A percentile compares a stretch with the other conserved stretches of the same genome.
Conservation (phyloP, 495 filamentous ascomycete species). For the Clohesyomyces aquaticus region DNA sequence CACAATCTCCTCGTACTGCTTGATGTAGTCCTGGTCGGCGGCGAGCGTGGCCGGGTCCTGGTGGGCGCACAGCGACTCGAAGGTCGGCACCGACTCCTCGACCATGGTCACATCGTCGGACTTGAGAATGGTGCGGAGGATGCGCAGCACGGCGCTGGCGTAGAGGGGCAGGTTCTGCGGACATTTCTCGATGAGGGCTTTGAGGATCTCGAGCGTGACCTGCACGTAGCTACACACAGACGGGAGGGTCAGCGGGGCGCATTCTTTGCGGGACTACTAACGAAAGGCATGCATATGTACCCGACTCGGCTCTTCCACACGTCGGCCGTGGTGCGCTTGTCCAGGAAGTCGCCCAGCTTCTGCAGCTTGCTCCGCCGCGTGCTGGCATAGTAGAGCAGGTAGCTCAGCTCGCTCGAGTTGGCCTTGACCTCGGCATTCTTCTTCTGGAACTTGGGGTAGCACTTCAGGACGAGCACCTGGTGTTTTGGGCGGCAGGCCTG, state of each 20-base stretch:
- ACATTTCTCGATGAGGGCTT: conserved; percentile 86
- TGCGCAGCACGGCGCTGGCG: conserved; percentile 74
- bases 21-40: conserved; percentile 80
- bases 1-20: conserved; percentile 80
- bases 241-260: neutral
- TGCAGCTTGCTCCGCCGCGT: conserved; percentile 90
- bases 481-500: conserved; percentile 81
- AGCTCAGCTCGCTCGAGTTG: conserved; percentile 91
- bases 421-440: conserved; percentile 87
- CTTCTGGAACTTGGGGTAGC: conserved; percentile 88
- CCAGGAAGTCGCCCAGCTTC: conserved; percentile 88
- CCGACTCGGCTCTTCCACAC: conserved; percentile 79
- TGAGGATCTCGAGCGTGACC: conserved; percentile 86
- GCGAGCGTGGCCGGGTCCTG: conserved; percentile 78
- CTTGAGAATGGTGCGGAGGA: conserved; percentile 74
- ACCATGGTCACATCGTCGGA: conserved; percentile 86
- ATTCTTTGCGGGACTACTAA: neutral
- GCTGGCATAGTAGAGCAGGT: conserved; percentile 92
- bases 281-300: conserved; percentile 56
- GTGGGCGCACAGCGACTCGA: conserved; percentile 79
- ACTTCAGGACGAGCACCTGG: conserved; percentile 89
- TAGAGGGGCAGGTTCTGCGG: conserved; percentile 88
- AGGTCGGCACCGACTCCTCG: conserved; percentile 81
- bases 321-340: conserved; percentile 86
- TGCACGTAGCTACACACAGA: conserved; percentile 73